phyloP scores from a whole-genome alignment of 768 basidiomycete genomes.

The Rhodotorula sphaerocarpa region DNA sequence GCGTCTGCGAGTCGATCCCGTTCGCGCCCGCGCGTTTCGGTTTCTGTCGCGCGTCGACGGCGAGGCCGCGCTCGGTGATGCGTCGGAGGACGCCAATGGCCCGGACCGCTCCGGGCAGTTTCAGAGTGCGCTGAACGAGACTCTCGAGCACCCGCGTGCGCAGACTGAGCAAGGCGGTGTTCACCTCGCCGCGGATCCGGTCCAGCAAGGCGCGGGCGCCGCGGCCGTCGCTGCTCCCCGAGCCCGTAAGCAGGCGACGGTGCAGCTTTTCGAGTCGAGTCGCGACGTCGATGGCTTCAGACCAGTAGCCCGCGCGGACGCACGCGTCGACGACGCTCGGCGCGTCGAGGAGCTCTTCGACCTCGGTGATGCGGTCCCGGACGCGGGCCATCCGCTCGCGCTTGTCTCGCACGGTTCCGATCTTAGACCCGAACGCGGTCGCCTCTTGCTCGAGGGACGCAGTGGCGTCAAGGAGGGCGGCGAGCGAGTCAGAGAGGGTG shows the following conservation, averaged over 20 bases:
- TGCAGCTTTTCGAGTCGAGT: slow-evolving; percentile 33
- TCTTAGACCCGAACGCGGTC: slow-evolving; percentile 7
- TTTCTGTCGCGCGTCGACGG: neutral
- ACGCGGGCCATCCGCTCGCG: slow-evolving; percentile 52
- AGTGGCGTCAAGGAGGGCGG: slow-evolving; percentile 31
- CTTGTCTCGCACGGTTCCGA: slow-evolving; percentile 11
- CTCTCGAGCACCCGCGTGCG: slow-evolving; percentile 32
- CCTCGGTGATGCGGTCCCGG: slow-evolving; percentile 88
- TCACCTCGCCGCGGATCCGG: slow-evolving; percentile 29
- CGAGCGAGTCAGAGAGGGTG: slow-evolving; percentile 21
- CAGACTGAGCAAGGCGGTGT: slow-evolving; percentile 22
- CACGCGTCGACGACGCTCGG: slow-evolving; percentile 87
- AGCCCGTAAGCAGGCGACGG: neutral
- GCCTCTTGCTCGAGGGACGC: slow-evolving; percentile 15
- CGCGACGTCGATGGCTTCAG: slow-evolving; percentile 79
- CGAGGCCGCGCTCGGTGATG: slow-evolving; percentile 14
- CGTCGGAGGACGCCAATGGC: slow-evolving; percentile 32
- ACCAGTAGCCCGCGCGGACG: slow-evolving; percentile 82
- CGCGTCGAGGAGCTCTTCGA: slow-evolving; percentile 81
- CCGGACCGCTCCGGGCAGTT: slow-evolving; percentile 38
- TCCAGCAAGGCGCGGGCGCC: slow-evolving; percentile 23
- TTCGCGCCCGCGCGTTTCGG: no score
- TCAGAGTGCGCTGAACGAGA: slow-evolving; percentile 33
- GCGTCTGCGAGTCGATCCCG: no score
- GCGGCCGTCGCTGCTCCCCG: neutral